Base-by-base conservation (phyloP, 129 eudicot genomes). In the Pulicaria dysenterica region DNA sequence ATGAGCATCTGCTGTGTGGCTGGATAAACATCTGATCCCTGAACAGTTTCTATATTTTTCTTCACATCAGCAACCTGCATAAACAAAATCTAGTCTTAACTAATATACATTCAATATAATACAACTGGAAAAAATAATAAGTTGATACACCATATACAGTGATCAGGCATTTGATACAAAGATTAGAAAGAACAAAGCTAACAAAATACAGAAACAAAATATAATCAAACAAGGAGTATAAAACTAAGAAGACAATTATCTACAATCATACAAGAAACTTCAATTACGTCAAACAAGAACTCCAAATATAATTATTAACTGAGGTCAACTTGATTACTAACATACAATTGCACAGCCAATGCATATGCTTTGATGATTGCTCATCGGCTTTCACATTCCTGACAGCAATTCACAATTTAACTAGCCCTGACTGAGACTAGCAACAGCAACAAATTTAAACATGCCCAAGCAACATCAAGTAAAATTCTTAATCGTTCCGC, bases 1-100 rank as follows among this genome's bases (percentile, higher is more conserved):
- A 92, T 86, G 37, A 92, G 89, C 91, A 91, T 84, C 80, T 84
- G 96, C 47, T 84, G 85, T 34, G 82, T 79, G 60, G 93, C 96
- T 11, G 97, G 97, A 81, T 84, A 91, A 14, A 73, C 82, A 69
- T 81, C 80, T 38, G 85, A 46, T 71, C 97, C 97, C 56, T 91
- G 91, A 15, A 73, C 81, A 61, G 76, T 65, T 79, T 91, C 97
- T 71, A 91, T 91, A 56, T 57, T 81, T 77, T 79, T 86, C 86
- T 91, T 91, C 67, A 91, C 91, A 86, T 86, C 91, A 41, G 78
- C 82, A 77, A 91, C 89, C 95, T 85, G 82, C 51, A 66, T 42
- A 50, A 72, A 44, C 42, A 67, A 75, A 39, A 36, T 39, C 12
- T 24, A 73, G 16, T 9, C 3, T 68, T 58, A 16, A 15, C 54